Evolutionary conservation across 306 rosid species (phyloP).

Genomic region (Fragaria nilgerrensis): DNA sequence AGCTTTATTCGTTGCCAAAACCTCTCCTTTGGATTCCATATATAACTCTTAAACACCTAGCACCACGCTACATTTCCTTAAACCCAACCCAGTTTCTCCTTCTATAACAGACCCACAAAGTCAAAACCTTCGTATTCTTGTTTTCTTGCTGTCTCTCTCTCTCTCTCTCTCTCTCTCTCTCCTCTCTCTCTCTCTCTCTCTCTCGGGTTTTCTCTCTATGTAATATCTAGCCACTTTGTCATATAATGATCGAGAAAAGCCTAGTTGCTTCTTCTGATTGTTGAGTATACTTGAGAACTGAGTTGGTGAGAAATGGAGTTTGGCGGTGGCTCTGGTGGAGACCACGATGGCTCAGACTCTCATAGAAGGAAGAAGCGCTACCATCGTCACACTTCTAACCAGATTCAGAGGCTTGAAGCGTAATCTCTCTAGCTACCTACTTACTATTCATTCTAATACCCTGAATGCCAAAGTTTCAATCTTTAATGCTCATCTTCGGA

Average conservation of each 20-base stretch:
- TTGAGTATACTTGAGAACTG: neutral
- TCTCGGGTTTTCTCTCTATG: neutral
- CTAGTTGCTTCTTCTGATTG: neutral
- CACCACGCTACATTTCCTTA: neutral
- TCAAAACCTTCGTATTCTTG: conserved; percentile 9
- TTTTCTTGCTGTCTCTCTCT: conserved; percentile 11
- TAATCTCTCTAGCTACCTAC: conserved; percentile 16
- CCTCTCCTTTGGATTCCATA: conserved; percentile 1
- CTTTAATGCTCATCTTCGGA: neutral
- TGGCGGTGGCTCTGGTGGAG: conserved; percentile 68
- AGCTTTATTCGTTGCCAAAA: neutral
- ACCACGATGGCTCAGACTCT: conserved; percentile 56
- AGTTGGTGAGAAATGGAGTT: conserved; percentile 52
- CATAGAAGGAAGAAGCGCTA: conserved; percentile 75
- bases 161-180: neutral
- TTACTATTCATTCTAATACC: neutral
- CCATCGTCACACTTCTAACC: conserved; percentile 92
- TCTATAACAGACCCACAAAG: neutral
- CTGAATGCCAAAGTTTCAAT: neutral
- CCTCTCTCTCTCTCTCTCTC: neutral
- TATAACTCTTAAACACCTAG: neutral
- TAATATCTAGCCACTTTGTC: neutral
- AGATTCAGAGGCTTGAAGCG: conserved; percentile 96
- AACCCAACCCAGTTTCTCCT: conserved; percentile 14
- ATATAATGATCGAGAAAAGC: neutral